Evolutionary conservation across 2,329 filamentous ascomycete genomes (phyloP), one percentile per base, ranked within the genome.

Genomic region (Ophiocordyceps camponoti-saundersi): DNA sequence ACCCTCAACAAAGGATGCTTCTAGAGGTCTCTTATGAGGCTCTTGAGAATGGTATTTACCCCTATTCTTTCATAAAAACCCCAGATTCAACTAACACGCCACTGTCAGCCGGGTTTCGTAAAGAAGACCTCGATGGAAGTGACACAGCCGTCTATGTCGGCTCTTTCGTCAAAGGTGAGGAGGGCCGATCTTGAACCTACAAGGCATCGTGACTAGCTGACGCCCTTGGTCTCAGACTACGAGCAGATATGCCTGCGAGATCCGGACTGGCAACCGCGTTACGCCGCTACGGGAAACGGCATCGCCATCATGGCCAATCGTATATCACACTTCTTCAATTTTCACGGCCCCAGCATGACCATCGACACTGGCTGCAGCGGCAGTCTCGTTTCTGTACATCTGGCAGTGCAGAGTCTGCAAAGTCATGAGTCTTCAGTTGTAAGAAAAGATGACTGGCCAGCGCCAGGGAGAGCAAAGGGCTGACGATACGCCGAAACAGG

Each of bases 321-420:
- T 0, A 65, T 78, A 13, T 76, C 72, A 0, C 72, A 77, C 53
- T 69, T 65, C 48, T 75, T 73, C 56, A 68, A 78, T 51, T 59
- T 78, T 16, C 63, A 65, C 13, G 75, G 75, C 0, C 71, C 74
- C 2, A 75, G 71, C 52, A 65, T 77, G 57, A 77, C 72, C 0
- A 58, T 79, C 15, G 75, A 79, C 46, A 79, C 76, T 1, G 76
- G 72, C 20, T 80, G 76, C 56, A 77, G 73, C 22, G 69, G 68
- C 12, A 72, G 70, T 44, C 61, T 79, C 20, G 68, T 75, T 4
- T 69, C 71, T 0, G 62, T 79, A 3, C 70, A 79, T 52, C 57
- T 72, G 32, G 75, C 71, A 2, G 69, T 67, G 18, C 69, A 73
- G 46, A 70, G 67, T 22, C 57, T 79, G 1, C 60, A 66, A 8